Percentiles rank a stretch among this genome's conserved stretches.
These are phyloP conservation scores for Ensete ventricosum DNA, from an alignment of 176 grass and related monocot genomes.

Conservation along the genomic window DNA sequence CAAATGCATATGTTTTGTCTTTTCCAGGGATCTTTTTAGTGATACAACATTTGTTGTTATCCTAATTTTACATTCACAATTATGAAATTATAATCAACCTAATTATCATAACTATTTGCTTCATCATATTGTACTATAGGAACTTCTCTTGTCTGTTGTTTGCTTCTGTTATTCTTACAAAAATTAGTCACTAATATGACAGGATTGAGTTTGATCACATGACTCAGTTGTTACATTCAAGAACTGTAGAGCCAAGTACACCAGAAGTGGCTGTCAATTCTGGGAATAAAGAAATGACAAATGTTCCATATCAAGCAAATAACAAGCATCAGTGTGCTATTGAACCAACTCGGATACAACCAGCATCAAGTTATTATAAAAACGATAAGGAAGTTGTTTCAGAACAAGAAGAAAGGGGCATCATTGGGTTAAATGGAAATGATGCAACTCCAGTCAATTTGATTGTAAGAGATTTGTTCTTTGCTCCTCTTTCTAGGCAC, in stretches of 20 bases:
- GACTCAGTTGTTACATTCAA: slow-evolving; percentile 36
- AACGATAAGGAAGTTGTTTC: background rate
- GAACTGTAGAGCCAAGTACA: slow-evolving; percentile 34
- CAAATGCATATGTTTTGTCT: too few species aligned
- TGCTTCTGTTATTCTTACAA: background rate
- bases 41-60: background rate
- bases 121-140: too few species aligned
- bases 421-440: background rate
- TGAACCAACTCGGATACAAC: background rate
- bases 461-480: background rate
- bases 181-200: background rate
- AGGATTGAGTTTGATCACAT: slow-evolving; percentile 58
- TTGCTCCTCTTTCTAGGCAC: background rate
- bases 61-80: background rate
- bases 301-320: slow-evolving; percentile 6
- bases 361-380: background rate
- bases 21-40: background rate
- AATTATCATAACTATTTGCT: too few species aligned
- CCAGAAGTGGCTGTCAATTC: slow-evolving; percentile 19
- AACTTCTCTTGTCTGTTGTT: background rate
- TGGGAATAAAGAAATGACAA: slow-evolving; percentile 14
- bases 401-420: background rate
- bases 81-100: too few species aligned
- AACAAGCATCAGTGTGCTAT: slow-evolving; percentile 12
- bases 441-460: slow-evolving; percentile 1